Evolutionary conservation across 441 rosid species (phyloP).

Genomic region (Gossypium aridum): DNA sequence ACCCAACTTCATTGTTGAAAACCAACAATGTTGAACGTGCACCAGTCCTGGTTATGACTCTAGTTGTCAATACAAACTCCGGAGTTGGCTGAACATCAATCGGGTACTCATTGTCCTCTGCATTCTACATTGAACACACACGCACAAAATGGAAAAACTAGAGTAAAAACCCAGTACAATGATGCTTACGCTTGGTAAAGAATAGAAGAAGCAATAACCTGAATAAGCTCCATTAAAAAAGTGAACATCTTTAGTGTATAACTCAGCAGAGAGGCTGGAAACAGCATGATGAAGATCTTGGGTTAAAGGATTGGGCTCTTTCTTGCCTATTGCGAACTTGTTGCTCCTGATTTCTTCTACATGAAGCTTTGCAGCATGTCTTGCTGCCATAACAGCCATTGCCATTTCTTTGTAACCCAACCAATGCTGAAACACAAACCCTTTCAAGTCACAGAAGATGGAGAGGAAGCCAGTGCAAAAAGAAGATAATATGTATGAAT

Average conservation of each 20-base stretch:
- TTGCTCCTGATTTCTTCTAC: not conserved
- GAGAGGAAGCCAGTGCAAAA: not conserved
- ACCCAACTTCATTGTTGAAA: conserved; percentile 28
- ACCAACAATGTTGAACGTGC: conserved; percentile 26
- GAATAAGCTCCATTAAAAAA: conserved; percentile 20
- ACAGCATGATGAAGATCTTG: not conserved
- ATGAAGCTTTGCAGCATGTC: not conserved
- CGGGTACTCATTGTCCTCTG: conserved; percentile 28
- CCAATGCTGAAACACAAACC: not conserved
- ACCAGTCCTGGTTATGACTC: conserved; percentile 23
- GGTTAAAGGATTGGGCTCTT: not conserved
- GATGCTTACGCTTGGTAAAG: not conserved
- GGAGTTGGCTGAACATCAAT: conserved; percentile 24
- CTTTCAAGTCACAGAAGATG: not conserved
- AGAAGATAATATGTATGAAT: not conserved
- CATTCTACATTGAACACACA: conserved; percentile 16
- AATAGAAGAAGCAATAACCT: not conserved
- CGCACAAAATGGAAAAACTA: not conserved
- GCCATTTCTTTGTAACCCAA: conserved; percentile 1
- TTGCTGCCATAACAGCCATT: not conserved
- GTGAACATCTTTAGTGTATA: conserved; percentile 18
- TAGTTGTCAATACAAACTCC: conserved; percentile 23
- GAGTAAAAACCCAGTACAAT: not conserved
- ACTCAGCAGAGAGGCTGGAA: conserved; percentile 14
- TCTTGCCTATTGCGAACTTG: not conserved